Base-by-base conservation (phyloP, 495 filamentous ascomycete species). In the Trichodelitschia bisporula region DNA sequence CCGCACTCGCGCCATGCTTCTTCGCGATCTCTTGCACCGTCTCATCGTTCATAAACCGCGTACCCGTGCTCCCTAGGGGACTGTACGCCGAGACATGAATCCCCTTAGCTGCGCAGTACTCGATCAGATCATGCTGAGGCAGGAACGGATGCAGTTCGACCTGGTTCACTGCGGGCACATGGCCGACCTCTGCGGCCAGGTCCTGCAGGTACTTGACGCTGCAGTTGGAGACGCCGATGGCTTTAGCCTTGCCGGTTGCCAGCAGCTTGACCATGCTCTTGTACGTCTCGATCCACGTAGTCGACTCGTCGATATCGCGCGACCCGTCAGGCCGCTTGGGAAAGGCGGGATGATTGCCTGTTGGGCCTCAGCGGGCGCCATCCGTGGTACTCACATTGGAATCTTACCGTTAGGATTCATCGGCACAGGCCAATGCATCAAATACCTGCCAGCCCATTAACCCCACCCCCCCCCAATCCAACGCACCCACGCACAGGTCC, bases 151-250 rank as follows among this genome's bases (percentile, higher is more conserved):
- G 76, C 55, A 83, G 82, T 56, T 91, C 80, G 44, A 89, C 80
- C 64, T 89, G 78, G 55, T 89, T 86, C 37, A 69, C 74, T n/a
- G 78, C 77, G 8, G 80, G 80, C 1, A 71, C 47, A 24, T 83
- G 52, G 19, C 51, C 61, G 30, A 63, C 65, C 29, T 72, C 53
- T 3, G 65, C 56, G 4, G 86, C 61, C 25, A 89, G 57, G 44
- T 80, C 53, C 45, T 80, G 63, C 1, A 90, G 61, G 45, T 70
- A 80, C 31, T 53, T 51, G 31, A 62, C 58, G 46, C 69, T 75
- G 59, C 79, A 84, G 53, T 91, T 89, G 36, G 64, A 74, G 17
- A 89, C 75, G 30, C 79, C 79, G 38, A 89, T 80, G 12, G 72
- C 68, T 49, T 61, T 68, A 30, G 60, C 58, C 55, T 83, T 82